Percentiles rank a stretch among this genome's conserved stretches.
phyloP scores from a whole-genome alignment of 208 protist species.

The Entamoeba dispar region DNA sequence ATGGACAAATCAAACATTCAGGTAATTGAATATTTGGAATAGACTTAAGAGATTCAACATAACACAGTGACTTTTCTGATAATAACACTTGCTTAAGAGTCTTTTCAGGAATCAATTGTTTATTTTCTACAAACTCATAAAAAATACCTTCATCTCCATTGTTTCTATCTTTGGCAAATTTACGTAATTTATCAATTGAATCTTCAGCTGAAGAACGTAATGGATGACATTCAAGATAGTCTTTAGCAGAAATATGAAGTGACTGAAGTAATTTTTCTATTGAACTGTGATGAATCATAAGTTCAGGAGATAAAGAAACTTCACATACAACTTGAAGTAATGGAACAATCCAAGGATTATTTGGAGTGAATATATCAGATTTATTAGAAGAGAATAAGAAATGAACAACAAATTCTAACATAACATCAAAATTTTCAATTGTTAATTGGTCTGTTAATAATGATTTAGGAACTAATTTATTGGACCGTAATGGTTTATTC shows the following conservation, averaged over 20 bases:
- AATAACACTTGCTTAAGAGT: not conserved
- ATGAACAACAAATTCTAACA: not conserved
- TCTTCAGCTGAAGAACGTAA: not conserved
- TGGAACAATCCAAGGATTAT: not conserved
- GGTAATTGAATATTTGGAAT: not conserved
- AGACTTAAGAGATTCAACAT: not conserved
- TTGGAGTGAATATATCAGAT: not conserved
- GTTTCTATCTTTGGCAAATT: not conserved
- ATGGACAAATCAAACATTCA: not conserved
- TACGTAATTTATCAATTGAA: not conserved
- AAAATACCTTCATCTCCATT: not conserved
- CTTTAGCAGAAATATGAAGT: not conserved
- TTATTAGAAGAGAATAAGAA: not conserved
- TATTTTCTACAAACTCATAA: not conserved
- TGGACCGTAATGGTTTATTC: not conserved
- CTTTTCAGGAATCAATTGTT: not conserved
- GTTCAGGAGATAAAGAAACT: not conserved
- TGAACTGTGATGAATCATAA: not conserved
- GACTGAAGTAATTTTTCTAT: no score
- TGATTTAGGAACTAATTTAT: not conserved
- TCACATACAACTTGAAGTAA: not conserved
- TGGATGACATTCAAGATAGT: not conserved
- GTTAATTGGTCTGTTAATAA: not conserved
- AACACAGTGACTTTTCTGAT: not conserved
- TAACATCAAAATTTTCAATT: not conserved